Conservation (phyloP, 257 asterid species). For the Petunia secreta region DNA sequence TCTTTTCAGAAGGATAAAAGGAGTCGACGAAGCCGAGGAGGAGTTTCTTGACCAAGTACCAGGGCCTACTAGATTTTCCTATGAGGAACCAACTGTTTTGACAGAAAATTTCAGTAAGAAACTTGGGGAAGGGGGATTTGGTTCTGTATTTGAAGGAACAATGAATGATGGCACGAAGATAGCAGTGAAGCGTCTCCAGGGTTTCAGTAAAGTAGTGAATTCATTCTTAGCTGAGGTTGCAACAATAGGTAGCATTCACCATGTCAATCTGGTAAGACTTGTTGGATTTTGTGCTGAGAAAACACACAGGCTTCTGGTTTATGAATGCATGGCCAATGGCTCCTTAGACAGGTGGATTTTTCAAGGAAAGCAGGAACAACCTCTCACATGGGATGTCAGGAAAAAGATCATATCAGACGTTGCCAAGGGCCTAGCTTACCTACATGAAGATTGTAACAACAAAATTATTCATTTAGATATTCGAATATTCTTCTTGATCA, state of each 20-base stretch:
- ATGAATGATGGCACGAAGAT: constrained; percentile 23
- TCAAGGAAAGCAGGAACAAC: neutral
- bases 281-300: constrained; percentile 34
- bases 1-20: neutral
- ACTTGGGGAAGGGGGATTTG: constrained; percentile 38
- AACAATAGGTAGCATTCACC: constrained; percentile 35
- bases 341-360: constrained; percentile 36
- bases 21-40: neutral
- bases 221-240: constrained; percentile 33
- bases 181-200: constrained; percentile 31
- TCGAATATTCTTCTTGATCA: constrained; percentile 29
- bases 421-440: constrained; percentile 37
- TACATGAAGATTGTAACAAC: constrained; percentile 35
- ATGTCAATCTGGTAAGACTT: constrained; percentile 31
- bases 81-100: constrained; percentile 16
- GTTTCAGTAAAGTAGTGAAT: neutral
- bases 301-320: constrained; percentile 30
- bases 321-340: constrained; percentile 29
- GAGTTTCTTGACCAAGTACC: constrained; percentile 27
- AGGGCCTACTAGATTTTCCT: constrained; percentile 38
- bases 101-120: constrained; percentile 32
- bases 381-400: constrained; percentile 28
- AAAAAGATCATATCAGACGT: constrained; percentile 30
- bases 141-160: constrained; percentile 35
- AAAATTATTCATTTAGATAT: constrained; percentile 36